Percentiles rank a stretch among this genome's conserved stretches.
Conservation (phyloP, 805 yeast genomes). For the Pichia phayaonensis region DNA sequence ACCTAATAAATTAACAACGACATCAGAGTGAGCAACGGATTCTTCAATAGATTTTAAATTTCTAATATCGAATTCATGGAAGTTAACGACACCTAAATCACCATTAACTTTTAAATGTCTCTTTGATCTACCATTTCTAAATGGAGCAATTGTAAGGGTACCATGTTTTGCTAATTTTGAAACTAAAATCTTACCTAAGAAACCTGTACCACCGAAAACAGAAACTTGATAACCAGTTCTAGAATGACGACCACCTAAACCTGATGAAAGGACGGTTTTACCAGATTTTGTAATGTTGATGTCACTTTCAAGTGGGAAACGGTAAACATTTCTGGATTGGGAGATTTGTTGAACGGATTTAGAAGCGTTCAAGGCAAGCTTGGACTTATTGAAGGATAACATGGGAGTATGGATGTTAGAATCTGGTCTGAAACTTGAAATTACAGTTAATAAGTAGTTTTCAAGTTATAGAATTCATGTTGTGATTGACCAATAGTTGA, state of each 20-base stretch:
- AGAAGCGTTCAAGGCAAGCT: slow-evolving; percentile 6
- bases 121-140: slow-evolving; percentile 68
- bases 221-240: slow-evolving; percentile 86
- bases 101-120: slow-evolving; percentile 78
- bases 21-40: slow-evolving; percentile 71
- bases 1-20: slow-evolving; percentile 75
- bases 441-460: neutral
- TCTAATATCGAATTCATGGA: slow-evolving; percentile 75
- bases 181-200: slow-evolving; percentile 64
- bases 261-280: slow-evolving; percentile 62
- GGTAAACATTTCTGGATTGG: slow-evolving; percentile 18
- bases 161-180: slow-evolving; percentile 78
- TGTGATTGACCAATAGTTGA: neutral
- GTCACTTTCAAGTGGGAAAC: slow-evolving; percentile 44
- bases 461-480: neutral
- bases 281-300: slow-evolving; percentile 68
- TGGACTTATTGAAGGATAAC: slow-evolving; percentile 6
- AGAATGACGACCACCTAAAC: slow-evolving; percentile 77
- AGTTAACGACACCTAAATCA: slow-evolving; percentile 81
- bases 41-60: slow-evolving; percentile 70
- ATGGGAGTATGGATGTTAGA: neutral
- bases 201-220: slow-evolving; percentile 78
- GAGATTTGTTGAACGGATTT: slow-evolving; percentile 4
- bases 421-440: neutral
- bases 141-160: slow-evolving; percentile 70